Conservation (phyloP, 2,329 filamentous ascomycete genomes). For the Pseudofabraea citricarpa region DNA sequence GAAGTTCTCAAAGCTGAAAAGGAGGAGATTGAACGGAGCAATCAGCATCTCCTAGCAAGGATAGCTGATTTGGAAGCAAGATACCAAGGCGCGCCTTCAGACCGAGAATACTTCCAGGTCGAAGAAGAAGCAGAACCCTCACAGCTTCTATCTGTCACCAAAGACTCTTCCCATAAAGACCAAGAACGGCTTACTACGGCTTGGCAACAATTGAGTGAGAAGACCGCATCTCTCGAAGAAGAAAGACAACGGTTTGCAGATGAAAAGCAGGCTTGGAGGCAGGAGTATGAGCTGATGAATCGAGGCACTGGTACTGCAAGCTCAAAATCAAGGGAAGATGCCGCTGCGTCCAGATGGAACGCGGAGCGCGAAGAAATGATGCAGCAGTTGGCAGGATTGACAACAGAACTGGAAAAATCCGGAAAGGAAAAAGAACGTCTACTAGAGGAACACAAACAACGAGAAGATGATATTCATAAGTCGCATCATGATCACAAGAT, state of each 20-base stretch:
- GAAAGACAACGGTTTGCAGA: neutral
- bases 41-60: neutral
- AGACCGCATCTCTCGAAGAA: neutral
- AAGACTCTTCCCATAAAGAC: neutral
- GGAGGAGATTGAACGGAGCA: neutral
- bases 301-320: no score
- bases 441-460: neutral
- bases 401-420: neutral
- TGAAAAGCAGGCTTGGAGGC: neutral
- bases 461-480: neutral
- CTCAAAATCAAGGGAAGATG: neutral
- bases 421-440: neutral
- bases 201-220: neutral
- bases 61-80: neutral
- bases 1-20: constrained; percentile 1
- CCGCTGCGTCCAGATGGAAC: neutral
- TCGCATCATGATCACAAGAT: neutral
- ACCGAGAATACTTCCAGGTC: neutral
- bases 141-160: neutral
- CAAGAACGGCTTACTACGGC: neutral
- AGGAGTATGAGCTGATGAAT: neutral
- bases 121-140: neutral
- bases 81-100: neutral
- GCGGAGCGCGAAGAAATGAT: neutral
- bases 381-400: neutral